A percentile compares a stretch with the other conserved stretches of the same genome.
phyloP scores from a whole-genome alignment of 225 moss, liverwort and hornwort genomes.

The Anthoceros angustus region DNA sequence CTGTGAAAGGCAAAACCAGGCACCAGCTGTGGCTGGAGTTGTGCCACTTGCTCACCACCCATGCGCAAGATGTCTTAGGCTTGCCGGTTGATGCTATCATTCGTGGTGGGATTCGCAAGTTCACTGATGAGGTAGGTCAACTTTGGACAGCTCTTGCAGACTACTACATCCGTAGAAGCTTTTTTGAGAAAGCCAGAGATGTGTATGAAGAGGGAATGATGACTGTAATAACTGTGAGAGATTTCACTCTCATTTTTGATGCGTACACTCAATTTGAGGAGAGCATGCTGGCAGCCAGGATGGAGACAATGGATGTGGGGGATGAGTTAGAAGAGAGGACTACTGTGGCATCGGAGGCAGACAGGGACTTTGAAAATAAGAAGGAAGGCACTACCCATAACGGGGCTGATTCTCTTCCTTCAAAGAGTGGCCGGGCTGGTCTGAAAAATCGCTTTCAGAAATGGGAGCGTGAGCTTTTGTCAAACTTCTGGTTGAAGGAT shows the following conservation, averaged over 20 bases:
- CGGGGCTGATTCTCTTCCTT: too few species aligned
- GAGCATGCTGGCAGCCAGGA: too few species aligned
- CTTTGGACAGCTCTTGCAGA: slow-evolving; percentile 96
- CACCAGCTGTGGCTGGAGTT: slow-evolving; percentile 89
- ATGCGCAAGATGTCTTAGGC: slow-evolving; percentile 75
- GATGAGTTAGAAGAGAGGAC: too few species aligned
- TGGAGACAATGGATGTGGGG: too few species aligned
- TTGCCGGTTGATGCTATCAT: slow-evolving; percentile 86
- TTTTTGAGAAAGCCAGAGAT: slow-evolving; percentile 91
- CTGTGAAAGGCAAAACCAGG: slow-evolving; percentile 69
- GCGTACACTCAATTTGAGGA: slow-evolving; percentile 88
- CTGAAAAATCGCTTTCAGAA: too few species aligned
- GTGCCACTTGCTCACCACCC: slow-evolving; percentile 79
- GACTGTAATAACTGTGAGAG: slow-evolving; percentile 73
- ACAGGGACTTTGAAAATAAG: too few species aligned
- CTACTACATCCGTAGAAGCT: slow-evolving; percentile 61
- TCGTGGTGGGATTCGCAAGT: slow-evolving; percentile 75
- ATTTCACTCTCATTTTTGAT: slow-evolving; percentile 89
- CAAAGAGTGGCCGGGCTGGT: too few species aligned
- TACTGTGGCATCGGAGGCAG: too few species aligned
- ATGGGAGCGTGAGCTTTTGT: too few species aligned
- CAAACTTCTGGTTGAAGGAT: too few species aligned
- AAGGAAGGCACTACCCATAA: too few species aligned
- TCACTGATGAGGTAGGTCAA: slow-evolving; percentile 89
- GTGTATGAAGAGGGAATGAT: slow-evolving; percentile 85